Conservation (phyloP, 345 rosid genomes). For the Jatropha curcas region DNA sequence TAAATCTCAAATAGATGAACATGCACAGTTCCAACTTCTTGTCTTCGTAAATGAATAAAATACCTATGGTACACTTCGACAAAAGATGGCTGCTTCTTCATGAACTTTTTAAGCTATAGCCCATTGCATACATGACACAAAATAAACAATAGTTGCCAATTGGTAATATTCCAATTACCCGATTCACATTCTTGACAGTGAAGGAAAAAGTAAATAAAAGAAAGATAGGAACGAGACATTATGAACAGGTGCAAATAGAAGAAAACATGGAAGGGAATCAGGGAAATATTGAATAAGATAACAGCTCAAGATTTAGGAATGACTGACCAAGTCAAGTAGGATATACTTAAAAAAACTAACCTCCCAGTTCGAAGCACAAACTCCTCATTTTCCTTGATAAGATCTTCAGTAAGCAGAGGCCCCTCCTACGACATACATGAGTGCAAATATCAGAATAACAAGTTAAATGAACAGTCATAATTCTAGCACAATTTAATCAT, state of each 20-base stretch:
- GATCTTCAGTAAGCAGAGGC: constrained; percentile 93
- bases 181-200: neutral
- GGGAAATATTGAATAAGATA: neutral
- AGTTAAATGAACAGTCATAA: constrained; percentile 6
- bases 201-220: neutral
- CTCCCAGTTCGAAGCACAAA: constrained; percentile 95
- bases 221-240: neutral
- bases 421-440: constrained; percentile 70
- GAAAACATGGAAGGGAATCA: neutral
- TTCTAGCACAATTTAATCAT: constrained; percentile 25
- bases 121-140: neutral
- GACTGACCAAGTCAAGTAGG: neutral
- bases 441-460: constrained; percentile 21
- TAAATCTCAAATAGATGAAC: neutral
- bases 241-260: neutral
- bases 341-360: constrained; percentile 40
- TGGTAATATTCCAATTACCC: neutral
- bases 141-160: no score
- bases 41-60: neutral
- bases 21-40: neutral
- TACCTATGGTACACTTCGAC: neutral
- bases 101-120: neutral
- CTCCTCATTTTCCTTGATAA: constrained; percentile 94
- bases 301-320: constrained; percentile 4
- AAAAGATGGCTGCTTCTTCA: neutral